phyloP scores from a whole-genome alignment of 331 rosid genomes.

The Phaseolus coccineus region DNA sequence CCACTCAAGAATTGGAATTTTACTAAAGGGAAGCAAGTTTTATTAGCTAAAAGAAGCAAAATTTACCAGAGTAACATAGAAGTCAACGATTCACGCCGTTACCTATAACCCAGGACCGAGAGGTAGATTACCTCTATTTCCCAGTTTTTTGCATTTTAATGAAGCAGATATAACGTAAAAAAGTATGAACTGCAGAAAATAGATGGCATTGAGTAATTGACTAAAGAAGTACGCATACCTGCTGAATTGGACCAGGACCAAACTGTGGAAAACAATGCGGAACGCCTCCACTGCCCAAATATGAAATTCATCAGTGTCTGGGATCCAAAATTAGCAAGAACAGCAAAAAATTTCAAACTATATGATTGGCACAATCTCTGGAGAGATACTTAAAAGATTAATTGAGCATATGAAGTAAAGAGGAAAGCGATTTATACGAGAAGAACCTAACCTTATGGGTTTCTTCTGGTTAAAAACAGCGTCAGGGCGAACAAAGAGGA shows the following conservation, averaged over 20 bases:
- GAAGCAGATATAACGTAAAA: not conserved
- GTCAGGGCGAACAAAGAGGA: constrained; percentile 92
- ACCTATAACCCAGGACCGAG: constrained; percentile 9
- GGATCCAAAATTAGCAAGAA: constrained; percentile 21
- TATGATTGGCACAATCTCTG: not conserved
- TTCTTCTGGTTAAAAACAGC: constrained; percentile 87
- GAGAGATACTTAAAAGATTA: not conserved
- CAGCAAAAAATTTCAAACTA: constrained; percentile 22
- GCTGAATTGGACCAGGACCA: constrained; percentile 95
- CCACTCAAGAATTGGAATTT: not conserved
- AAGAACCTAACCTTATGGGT: constrained; percentile 90
- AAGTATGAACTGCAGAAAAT: constrained; percentile 21
- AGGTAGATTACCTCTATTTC: not conserved
- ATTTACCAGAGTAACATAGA: not conserved
- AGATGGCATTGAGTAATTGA: not conserved
- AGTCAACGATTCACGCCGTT: not conserved
- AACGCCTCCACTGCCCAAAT: constrained; percentile 80
- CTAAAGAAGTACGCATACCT: constrained; percentile 55
- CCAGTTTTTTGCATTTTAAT: not conserved
- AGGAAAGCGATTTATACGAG: not conserved
- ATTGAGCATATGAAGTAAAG: too few relatives aligned
- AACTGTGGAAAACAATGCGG: constrained; percentile 99
- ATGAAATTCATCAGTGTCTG: constrained; percentile 52
- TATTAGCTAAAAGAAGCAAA: not conserved
- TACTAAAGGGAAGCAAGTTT: constrained; percentile 6